These are phyloP conservation scores for Halenospora varia DNA, from an alignment of 495 filamentous ascomycete species.

Conservation along the genomic window DNA sequence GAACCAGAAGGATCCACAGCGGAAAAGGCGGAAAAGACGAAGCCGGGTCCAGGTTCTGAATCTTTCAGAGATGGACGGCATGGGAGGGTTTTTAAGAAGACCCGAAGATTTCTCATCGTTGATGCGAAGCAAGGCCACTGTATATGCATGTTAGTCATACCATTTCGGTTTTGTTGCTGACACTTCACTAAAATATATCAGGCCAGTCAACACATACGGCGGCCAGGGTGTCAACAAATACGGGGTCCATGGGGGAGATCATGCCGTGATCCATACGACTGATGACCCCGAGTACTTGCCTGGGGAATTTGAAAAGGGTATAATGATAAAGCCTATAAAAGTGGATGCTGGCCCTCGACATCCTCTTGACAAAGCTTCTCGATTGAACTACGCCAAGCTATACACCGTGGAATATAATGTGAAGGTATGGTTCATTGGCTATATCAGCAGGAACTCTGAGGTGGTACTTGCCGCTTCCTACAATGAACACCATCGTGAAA, in stretches of 20 bases:
- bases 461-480: not conserved
- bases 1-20: slow-evolving; percentile 4
- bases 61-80: too few relatives aligned
- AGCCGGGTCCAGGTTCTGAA: too few relatives aligned
- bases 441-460: not conserved
- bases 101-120: slow-evolving; percentile 21
- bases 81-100: not conserved
- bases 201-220: slow-evolving; percentile 15
- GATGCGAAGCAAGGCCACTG: slow-evolving; percentile 5
- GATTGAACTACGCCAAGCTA: slow-evolving; percentile 11
- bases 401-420: slow-evolving; percentile 16
- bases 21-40: not conserved
- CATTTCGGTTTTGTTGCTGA: not conserved
- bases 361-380: slow-evolving; percentile 1
- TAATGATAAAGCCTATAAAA: slow-evolving; percentile 1
- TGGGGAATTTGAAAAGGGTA: not conserved
- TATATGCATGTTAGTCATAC: slow-evolving; percentile 19
- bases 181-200: not conserved
- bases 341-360: not conserved
- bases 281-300: slow-evolving; percentile 5
- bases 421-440: slow-evolving; percentile 7
- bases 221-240: slow-evolving; percentile 5
- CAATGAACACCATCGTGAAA: not conserved
- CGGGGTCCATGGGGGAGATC: slow-evolving; percentile 7
- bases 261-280: slow-evolving; percentile 14